phyloP scores from a whole-genome alignment of 1,284 basidiomycete genomes.

The Heterobasidion parviporum region DNA sequence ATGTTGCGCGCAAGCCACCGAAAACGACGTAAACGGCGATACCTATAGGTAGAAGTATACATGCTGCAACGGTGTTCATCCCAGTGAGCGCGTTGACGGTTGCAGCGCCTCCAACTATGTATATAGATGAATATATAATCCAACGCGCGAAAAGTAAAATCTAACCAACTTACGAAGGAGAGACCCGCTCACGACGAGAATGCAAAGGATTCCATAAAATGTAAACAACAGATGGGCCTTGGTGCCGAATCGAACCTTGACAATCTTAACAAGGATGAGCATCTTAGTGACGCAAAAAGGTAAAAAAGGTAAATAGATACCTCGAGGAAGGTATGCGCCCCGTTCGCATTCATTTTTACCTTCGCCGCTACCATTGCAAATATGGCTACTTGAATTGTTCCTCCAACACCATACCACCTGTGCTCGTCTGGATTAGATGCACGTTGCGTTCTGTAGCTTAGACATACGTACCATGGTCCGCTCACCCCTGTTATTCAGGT shows the following conservation, averaged over 20 bases:
- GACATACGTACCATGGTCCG: conserved; percentile 32
- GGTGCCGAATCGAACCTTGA: conserved; percentile 67
- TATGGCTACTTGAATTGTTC: conserved; percentile 64
- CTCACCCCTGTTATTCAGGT: conserved; percentile 26
- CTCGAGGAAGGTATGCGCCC: conserved; percentile 47
- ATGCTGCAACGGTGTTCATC: conserved; percentile 76
- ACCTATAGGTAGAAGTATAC: conserved; percentile 63
- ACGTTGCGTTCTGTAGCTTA: background rate
- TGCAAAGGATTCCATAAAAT: conserved; percentile 72
- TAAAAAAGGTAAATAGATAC: conserved; percentile 16
- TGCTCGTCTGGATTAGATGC: background rate
- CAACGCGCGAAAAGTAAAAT: conserved; percentile 11
- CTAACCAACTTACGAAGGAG: conserved; percentile 39
- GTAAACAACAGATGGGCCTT: conserved; percentile 70
- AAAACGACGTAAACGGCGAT: conserved; percentile 38
- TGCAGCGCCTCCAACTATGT: conserved; percentile 59
- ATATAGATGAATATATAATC: background rate
- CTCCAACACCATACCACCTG: conserved; percentile 51
- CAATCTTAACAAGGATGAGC: conserved; percentile 36
- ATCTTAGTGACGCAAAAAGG: conserved; percentile 1
- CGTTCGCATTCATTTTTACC: conserved; percentile 63
- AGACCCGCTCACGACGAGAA: conserved; percentile 64
- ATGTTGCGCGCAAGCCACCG: conserved; percentile 46
- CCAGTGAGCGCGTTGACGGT: conserved; percentile 77
- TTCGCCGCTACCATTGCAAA: conserved; percentile 71